Conservation (phyloP, 2,329 filamentous ascomycete species). For the Trichoderma atrobrunneum region DNA sequence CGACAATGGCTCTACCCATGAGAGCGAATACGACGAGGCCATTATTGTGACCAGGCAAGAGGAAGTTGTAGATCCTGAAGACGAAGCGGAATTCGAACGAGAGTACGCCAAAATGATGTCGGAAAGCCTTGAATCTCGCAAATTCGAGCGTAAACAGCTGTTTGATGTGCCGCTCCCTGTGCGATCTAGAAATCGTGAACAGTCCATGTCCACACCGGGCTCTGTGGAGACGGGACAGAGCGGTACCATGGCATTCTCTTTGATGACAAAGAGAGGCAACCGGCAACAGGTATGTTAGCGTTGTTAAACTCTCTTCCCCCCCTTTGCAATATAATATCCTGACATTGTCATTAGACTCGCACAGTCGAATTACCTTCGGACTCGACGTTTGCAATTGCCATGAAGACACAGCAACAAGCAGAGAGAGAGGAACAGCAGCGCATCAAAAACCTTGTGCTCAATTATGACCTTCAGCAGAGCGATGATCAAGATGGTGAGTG, state of each 20-base stretch:
- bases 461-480: constrained; percentile 86
- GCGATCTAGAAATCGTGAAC: constrained; percentile 65
- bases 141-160: constrained; percentile 89
- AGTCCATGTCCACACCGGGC: constrained; percentile 30
- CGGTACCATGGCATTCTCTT: constrained; percentile 89
- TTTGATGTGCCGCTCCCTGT: constrained; percentile 99
- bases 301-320: not conserved
- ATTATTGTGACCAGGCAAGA: constrained; percentile 91
- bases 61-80: constrained; percentile 86
- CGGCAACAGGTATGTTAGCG: constrained; percentile 71
- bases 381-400: constrained; percentile 90
- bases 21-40: constrained; percentile 72
- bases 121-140: constrained; percentile 91
- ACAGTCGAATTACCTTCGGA: constrained; percentile 88
- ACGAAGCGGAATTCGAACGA: constrained; percentile 94
- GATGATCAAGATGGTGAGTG: constrained; percentile 74
- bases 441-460: constrained; percentile 96
- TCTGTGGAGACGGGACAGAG: constrained; percentile 26
- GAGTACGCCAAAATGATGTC: constrained; percentile 99
- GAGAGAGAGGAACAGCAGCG: constrained; percentile 95
- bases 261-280: constrained; percentile 94
- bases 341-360: constrained; percentile 61
- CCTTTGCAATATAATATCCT: not conserved
- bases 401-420: constrained; percentile 93
- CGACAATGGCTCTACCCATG: constrained; percentile 48